phyloP scores from a whole-genome alignment of 2,329 filamentous ascomycete species.

The Beauveria brongniartii region DNA sequence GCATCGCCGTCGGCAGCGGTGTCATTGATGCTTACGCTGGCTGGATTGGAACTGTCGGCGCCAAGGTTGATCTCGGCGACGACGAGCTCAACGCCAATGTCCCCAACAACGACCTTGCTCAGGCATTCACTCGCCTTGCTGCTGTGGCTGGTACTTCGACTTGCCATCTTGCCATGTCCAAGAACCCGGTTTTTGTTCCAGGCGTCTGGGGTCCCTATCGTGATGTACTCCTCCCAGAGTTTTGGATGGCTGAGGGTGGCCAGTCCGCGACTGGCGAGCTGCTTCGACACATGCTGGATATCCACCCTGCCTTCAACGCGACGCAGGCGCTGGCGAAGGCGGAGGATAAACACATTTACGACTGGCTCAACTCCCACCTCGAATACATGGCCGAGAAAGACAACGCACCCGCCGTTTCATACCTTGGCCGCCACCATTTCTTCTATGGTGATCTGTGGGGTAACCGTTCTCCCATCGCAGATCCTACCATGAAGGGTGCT shows the following conservation, averaged over 20 bases:
- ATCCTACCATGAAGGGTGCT: conserved; percentile 85
- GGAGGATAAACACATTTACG: conserved; percentile 84
- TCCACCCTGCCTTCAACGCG: conserved; percentile 81
- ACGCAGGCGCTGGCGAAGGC: conserved; percentile 71
- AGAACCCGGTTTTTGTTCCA: conserved; percentile 83
- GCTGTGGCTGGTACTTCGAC: conserved; percentile 95
- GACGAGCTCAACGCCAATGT: conserved; percentile 59
- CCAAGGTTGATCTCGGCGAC: conserved; percentile 69
- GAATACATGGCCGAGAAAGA: conserved; percentile 62
- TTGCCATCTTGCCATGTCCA: conserved; percentile 94
- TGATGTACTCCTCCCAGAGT: conserved; percentile 83
- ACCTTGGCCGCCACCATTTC: conserved; percentile 89
- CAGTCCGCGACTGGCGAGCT: conserved; percentile 95
- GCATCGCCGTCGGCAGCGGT: conserved; percentile 88
- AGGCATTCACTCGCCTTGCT: conserved; percentile 87
- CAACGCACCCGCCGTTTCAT: conserved; percentile 69
- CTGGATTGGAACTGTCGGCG: conserved; percentile 98
- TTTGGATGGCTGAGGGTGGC: conserved; percentile 96
- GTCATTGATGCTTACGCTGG: conserved; percentile 98
- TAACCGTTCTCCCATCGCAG: conserved; percentile 88
- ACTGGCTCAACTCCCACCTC: conserved; percentile 86
- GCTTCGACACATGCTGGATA: conserved; percentile 88
- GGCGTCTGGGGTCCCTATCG: conserved; percentile 97
- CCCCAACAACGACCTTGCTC: conserved; percentile 76
- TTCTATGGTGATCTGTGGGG: conserved; percentile 98